Evolutionary conservation across 768 basidiomycete genomes (phyloP).

Genomic region (Lenzites betulinus): DNA sequence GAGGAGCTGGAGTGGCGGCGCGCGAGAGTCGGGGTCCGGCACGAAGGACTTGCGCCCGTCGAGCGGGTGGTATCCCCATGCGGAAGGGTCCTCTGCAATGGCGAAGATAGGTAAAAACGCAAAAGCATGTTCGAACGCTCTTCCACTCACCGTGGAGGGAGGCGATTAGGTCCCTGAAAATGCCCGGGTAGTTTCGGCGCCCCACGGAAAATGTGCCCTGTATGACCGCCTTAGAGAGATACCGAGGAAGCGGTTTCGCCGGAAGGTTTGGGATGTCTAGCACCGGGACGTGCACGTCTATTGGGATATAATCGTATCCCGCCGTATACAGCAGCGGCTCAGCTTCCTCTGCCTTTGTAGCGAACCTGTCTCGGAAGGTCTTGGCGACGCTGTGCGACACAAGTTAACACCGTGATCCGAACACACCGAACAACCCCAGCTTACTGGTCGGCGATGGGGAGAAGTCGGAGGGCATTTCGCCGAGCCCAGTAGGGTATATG

Average conservation of each 20-base stretch:
- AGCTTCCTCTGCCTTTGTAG: constrained; percentile 34
- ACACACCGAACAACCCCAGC: constrained; percentile 12
- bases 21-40: constrained; percentile 22
- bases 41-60: constrained; percentile 26
- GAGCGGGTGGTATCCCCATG: constrained; percentile 41
- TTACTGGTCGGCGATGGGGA: constrained; percentile 44
- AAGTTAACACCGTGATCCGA: not conserved
- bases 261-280: constrained; percentile 35
- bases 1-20: constrained; percentile 36
- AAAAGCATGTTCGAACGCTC: not conserved
- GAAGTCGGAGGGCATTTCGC: constrained; percentile 39
- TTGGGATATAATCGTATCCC: constrained; percentile 38
- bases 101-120: not conserved
- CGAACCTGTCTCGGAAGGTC: constrained; percentile 35
- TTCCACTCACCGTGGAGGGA: constrained; percentile 34
- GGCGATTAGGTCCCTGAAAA: constrained; percentile 37
- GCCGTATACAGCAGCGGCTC: constrained; percentile 33
- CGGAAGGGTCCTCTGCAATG: constrained; percentile 34
- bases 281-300: constrained; percentile 41
- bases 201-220: constrained; percentile 40
- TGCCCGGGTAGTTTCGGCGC: constrained; percentile 39
- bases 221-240: constrained; percentile 44
- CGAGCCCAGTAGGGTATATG: constrained; percentile 40
- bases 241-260: constrained; percentile 21
- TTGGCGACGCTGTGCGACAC: constrained; percentile 31